These are phyloP conservation scores for Quaeritorhiza haematococci DNA, from an alignment of 371 early-diverging fungal genomes.

Conservation along the genomic window DNA sequence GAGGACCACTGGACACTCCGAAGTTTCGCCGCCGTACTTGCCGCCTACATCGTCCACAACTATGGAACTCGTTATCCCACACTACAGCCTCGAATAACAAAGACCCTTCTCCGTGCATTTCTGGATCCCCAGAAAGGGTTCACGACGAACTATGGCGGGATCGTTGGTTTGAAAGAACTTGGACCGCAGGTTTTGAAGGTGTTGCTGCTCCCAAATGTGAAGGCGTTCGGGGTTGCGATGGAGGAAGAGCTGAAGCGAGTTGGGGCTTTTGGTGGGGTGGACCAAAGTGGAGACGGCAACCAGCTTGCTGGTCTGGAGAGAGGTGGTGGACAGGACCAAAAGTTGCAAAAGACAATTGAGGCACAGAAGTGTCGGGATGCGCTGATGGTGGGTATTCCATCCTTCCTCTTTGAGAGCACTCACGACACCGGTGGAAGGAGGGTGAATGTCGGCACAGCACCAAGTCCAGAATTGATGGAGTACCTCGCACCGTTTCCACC, in stretches of 20 bases:
- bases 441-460: too few species aligned
- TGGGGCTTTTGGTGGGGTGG: not conserved
- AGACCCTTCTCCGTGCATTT: constrained; percentile 82
- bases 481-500: too few species aligned
- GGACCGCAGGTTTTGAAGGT: constrained; percentile 74
- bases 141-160: constrained; percentile 85
- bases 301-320: not conserved
- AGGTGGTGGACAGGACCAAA: not conserved
- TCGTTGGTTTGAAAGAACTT: constrained; percentile 70
- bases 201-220: constrained; percentile 72
- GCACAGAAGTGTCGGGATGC: constrained; percentile 14
- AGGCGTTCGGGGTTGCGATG: constrained; percentile 49
- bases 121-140: constrained; percentile 78
- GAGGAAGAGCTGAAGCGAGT: not conserved
- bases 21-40: constrained; percentile 65
- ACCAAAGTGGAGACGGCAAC: not conserved
- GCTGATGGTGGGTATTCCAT: constrained; percentile 17
- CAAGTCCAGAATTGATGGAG: too few species aligned
- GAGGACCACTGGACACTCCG: constrained; percentile 85
- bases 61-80: constrained; percentile 78
- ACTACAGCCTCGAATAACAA: constrained; percentile 80
- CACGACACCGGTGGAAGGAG: too few species aligned
- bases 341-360: constrained; percentile 5
- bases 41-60: constrained; percentile 63
- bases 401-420: too few species aligned